Percentiles rank a stretch among this genome's conserved stretches.
Evolutionary conservation across 2,329 filamentous ascomycete genomes (phyloP).

Genomic region (Sporothrix pseudoabietina): DNA sequence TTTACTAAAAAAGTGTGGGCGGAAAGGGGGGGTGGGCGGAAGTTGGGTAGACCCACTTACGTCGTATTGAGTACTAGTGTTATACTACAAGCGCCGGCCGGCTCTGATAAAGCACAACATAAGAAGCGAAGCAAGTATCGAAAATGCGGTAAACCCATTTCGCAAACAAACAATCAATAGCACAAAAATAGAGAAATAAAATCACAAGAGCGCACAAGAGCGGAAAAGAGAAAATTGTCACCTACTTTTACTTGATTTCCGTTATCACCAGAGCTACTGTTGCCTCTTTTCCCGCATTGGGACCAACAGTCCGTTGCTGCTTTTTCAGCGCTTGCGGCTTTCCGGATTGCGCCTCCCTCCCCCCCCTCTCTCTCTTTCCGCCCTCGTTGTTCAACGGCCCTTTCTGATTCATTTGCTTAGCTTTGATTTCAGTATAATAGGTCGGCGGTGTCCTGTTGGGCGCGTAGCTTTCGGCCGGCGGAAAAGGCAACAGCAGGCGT

Average conservation of each 20-base stretch:
- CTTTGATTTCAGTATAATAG: not conserved
- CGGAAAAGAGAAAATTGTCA: not conserved
- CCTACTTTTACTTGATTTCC: not conserved
- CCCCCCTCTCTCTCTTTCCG: not conserved
- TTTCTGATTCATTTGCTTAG: not conserved
- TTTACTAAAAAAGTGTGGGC: no score
- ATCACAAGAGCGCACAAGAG: not conserved
- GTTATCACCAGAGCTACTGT: not conserved
- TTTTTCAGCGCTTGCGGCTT: constrained; percentile 10
- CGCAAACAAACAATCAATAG: not conserved
- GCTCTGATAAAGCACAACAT: not conserved
- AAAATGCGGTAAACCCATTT: not conserved
- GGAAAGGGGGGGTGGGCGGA: no score
- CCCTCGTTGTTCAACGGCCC: not conserved
- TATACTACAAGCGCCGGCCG: not conserved
- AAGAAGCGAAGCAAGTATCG: not conserved
- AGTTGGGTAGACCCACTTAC: no score
- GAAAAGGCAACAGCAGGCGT: not conserved
- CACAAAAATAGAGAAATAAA: not conserved
- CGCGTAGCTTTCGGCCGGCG: not conserved
- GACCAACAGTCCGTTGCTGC: constrained; percentile 21
- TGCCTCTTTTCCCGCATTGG: constrained; percentile 23
- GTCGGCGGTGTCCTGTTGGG: constrained; percentile 14
- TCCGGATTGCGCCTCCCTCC: not conserved
- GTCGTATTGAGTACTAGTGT: not conserved